Evolutionary conservation across 1,139 yeast species (phyloP).

Genomic region (Candida smagusa): DNA sequence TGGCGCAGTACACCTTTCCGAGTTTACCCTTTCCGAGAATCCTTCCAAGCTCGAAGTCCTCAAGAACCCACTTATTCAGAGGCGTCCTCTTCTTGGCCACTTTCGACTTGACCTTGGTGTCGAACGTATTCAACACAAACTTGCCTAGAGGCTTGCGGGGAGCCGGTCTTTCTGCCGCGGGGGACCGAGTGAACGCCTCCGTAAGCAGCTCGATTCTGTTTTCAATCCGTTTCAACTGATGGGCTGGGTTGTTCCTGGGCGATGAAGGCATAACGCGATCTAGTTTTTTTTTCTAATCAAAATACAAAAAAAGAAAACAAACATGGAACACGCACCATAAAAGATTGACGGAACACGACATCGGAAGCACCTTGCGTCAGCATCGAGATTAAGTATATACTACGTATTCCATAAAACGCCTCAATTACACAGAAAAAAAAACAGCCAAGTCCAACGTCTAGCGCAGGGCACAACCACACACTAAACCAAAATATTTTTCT

Average conservation of each 20-base stretch:
- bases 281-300: too few species aligned
- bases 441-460: too few species aligned
- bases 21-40: conserved; percentile 91
- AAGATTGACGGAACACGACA: too few species aligned
- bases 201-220: conserved; percentile 14
- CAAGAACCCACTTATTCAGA: conserved; percentile 22
- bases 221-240: conserved; percentile 14
- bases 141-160: conserved; percentile 17
- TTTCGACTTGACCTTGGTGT: conserved; percentile 6
- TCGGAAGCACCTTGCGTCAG: too few species aligned
- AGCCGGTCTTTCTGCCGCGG: not conserved
- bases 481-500: too few species aligned
- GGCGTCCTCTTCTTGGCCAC: conserved; percentile 2
- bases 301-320: too few species aligned
- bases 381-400: too few species aligned
- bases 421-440: too few species aligned
- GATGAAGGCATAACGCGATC: not conserved
- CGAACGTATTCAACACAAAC: conserved; percentile 17
- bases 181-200: conserved; percentile 6
- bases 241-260: not conserved
- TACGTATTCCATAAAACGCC: too few species aligned
- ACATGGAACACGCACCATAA: too few species aligned
- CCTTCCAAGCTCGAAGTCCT: conserved; percentile 84
- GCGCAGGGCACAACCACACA: too few species aligned
- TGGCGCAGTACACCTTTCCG: conserved; percentile 88